Conservation (phyloP, 768 basidiomycete species). For the Lepiota venenata region DNA sequence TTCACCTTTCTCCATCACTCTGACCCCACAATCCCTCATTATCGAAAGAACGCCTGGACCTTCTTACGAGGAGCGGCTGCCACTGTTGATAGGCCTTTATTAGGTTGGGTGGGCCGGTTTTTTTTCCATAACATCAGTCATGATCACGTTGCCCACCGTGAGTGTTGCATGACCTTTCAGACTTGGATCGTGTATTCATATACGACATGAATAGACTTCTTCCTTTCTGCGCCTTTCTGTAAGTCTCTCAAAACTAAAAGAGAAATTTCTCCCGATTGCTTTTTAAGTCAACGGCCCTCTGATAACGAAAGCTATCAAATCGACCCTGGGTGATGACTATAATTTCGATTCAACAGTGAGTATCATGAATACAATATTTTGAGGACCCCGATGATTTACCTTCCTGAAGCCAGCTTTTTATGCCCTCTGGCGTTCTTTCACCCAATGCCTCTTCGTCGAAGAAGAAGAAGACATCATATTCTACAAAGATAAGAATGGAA, state of each 20-base stretch:
- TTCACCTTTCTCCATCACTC: slow-evolving; percentile 55
- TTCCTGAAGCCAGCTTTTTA: slow-evolving; percentile 35
- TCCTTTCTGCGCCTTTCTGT: slow-evolving; percentile 46
- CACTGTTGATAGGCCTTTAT: slow-evolving; percentile 48
- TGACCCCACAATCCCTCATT: slow-evolving; percentile 52
- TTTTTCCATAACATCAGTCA: slow-evolving; percentile 52
- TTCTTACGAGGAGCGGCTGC: slow-evolving; percentile 51
- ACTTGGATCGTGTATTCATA: neutral
- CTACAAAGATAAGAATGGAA: slow-evolving; percentile 48
- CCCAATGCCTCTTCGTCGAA: slow-evolving; percentile 51
- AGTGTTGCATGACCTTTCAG: slow-evolving; percentile 11
- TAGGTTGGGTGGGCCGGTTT: slow-evolving; percentile 52
- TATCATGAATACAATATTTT: neutral
- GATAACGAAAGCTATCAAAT: slow-evolving; percentile 44
- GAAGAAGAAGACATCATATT: slow-evolving; percentile 53
- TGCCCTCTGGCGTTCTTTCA: slow-evolving; percentile 55
- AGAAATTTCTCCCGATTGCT: neutral
- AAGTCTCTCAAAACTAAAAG: slow-evolving; percentile 8
- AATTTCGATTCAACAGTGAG: slow-evolving; percentile 54
- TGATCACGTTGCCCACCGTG: slow-evolving; percentile 37
- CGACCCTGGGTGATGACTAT: slow-evolving; percentile 47
- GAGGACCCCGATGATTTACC: neutral
- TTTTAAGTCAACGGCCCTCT: slow-evolving; percentile 50
- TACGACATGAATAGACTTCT: slow-evolving; percentile 30
- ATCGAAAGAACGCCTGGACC: slow-evolving; percentile 44